These are phyloP conservation scores for Penicillium sclerotiorum DNA, from an alignment of 2,329 filamentous ascomycete species.

Conservation along the genomic window DNA sequence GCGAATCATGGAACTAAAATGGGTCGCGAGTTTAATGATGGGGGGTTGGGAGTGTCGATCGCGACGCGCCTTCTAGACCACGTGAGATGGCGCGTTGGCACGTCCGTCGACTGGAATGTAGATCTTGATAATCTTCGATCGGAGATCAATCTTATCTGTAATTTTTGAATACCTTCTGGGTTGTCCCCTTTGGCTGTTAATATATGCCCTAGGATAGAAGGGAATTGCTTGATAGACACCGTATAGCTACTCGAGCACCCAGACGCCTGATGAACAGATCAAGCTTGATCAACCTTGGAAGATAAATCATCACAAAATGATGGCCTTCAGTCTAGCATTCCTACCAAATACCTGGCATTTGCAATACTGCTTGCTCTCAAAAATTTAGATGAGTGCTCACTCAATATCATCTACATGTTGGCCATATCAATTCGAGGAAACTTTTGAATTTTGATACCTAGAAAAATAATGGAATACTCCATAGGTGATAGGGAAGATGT, in stretches of 20 bases:
- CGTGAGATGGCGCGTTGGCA: constrained; percentile 13
- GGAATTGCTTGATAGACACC: no score
- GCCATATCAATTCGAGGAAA: background rate
- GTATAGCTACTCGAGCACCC: no score
- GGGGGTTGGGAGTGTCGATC: constrained; percentile 13
- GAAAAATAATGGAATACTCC: background rate
- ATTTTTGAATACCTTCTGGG: background rate
- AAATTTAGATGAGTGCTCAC: background rate
- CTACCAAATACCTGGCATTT: background rate
- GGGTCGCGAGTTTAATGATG: background rate
- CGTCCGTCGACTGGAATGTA: constrained; percentile 1
- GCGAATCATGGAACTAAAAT: no score
- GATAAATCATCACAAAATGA: background rate
- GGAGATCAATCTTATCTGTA: constrained; percentile 1
- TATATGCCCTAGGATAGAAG: no score
- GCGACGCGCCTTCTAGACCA: constrained; percentile 19
- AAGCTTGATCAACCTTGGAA: background rate
- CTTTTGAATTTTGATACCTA: constrained; percentile 1
- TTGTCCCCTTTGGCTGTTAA: no score
- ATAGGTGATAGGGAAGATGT: constrained; percentile 5
- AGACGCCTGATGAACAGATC: no score
- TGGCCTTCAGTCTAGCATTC: background rate
- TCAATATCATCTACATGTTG: background rate
- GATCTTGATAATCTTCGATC: constrained; percentile 2
- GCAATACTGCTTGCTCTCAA: background rate